These are phyloP conservation scores for Paramecium sonneborni DNA, from an alignment of 73 alveolate genomes.

Conservation along the genomic window DNA sequence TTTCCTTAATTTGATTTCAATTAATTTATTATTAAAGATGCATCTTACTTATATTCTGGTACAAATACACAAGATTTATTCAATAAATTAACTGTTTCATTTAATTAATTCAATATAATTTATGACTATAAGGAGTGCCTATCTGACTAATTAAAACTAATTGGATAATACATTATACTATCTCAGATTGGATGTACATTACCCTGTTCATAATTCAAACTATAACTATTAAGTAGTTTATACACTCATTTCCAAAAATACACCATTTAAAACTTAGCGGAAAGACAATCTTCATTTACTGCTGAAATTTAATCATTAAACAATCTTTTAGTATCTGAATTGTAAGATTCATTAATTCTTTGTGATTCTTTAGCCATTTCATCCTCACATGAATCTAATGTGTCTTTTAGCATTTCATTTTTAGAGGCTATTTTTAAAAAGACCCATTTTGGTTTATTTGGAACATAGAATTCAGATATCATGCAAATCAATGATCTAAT, in stretches of 20 bases:
- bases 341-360: not conserved
- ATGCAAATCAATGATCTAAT: conserved; percentile 1
- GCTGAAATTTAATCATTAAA: conserved; percentile 21
- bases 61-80: not conserved
- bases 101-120: not conserved
- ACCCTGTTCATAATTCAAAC: not conserved
- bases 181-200: not conserved
- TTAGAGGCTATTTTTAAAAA: not conserved
- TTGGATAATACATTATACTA: not conserved
- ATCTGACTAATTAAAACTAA: not conserved
- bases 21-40: not conserved
- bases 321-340: not conserved
- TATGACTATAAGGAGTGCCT: not conserved
- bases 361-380: conserved; percentile 42
- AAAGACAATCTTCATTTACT: conserved; percentile 31
- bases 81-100: not conserved
- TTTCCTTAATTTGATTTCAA: not conserved
- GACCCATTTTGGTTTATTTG: not conserved
- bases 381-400: conserved; percentile 31
- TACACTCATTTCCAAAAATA: conserved; percentile 12
- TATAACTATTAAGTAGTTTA: not conserved
- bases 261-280: conserved; percentile 21
- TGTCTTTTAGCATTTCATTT: conserved; percentile 4
- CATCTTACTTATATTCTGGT: not conserved
- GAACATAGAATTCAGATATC: not conserved